Conservation (phyloP, 2,329 filamentous ascomycete genomes). For the Colletotrichum tabaci region DNA sequence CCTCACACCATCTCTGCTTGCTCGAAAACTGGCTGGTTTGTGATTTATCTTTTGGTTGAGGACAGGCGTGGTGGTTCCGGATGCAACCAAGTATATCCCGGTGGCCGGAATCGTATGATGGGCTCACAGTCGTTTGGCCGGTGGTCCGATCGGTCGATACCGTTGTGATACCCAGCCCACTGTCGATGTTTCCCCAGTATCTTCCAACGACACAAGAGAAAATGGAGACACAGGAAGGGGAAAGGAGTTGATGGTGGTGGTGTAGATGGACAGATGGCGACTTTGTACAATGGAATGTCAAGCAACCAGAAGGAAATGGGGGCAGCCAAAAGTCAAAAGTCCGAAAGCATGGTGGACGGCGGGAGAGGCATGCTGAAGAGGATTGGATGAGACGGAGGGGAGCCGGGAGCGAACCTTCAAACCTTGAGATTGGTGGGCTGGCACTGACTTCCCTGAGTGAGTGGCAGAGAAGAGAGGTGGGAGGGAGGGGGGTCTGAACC, state of each 20-base stretch:
- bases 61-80: constrained; percentile 19
- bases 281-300: constrained; percentile 38
- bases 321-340: constrained; percentile 35
- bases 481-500: constrained; percentile 30
- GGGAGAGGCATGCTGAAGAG: constrained; percentile 40
- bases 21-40: constrained; percentile 11
- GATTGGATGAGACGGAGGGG: constrained; percentile 42
- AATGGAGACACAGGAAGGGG: background rate
- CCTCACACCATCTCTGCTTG: constrained; percentile 28
- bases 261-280: constrained; percentile 28
- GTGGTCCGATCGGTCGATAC: constrained; percentile 41
- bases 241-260: background rate
- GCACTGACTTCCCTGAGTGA: constrained; percentile 6
- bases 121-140: constrained; percentile 36
- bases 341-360: constrained; percentile 32
- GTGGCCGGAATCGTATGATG: constrained; percentile 39
- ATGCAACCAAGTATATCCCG: constrained; percentile 27
- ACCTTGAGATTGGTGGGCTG: constrained; percentile 34
- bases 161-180: constrained; percentile 30
- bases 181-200: constrained; percentile 19
- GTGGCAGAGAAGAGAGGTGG: constrained; percentile 6
- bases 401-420: constrained; percentile 41
- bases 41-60: constrained; percentile 21
- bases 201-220: constrained; percentile 14
- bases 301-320: constrained; percentile 29